phyloP scores from a whole-genome alignment of 2,329 filamentous ascomycete species.

The Epichloe coenophiala region DNA sequence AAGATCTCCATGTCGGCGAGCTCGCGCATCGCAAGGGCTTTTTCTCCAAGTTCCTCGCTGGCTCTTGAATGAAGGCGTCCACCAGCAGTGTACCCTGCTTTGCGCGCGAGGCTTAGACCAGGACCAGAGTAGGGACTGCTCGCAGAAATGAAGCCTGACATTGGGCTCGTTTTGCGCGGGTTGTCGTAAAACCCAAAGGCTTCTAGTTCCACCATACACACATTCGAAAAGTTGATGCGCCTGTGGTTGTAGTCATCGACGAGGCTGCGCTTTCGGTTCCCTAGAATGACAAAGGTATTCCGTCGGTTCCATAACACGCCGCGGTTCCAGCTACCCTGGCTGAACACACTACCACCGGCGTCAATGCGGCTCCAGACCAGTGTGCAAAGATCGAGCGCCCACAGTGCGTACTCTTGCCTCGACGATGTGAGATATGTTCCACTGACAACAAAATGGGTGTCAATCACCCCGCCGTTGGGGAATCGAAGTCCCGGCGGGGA shows the following conservation, averaged over 20 bases:
- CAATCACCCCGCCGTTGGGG: constrained; percentile 89
- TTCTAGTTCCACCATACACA: constrained; percentile 93
- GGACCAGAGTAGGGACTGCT: constrained; percentile 54
- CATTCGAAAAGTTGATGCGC: constrained; percentile 91
- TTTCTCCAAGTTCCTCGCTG: constrained; percentile 74
- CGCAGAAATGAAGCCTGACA: constrained; percentile 73
- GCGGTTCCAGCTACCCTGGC: constrained; percentile 94
- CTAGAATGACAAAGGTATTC: constrained; percentile 91
- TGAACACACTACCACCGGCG: constrained; percentile 85
- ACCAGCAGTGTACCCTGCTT: constrained; percentile 53
- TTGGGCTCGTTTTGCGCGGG: constrained; percentile 62
- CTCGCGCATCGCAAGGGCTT: constrained; percentile 68
- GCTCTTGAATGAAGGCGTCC: constrained; percentile 64
- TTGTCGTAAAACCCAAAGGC: constrained; percentile 97
- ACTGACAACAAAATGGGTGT: constrained; percentile 93
- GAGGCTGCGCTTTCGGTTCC: constrained; percentile 81
- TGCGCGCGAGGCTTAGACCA: constrained; percentile 42
- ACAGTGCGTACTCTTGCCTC: constrained; percentile 94
- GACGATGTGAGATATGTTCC: constrained; percentile 95
- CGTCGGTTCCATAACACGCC: constrained; percentile 86
- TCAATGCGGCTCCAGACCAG: constrained; percentile 94
- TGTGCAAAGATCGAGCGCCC: constrained; percentile 80
- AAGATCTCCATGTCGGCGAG: constrained; percentile 94
- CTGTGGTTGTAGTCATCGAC: constrained; percentile 98
- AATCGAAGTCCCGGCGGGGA: constrained; percentile 89